phyloP scores from a whole-genome alignment of 768 basidiomycete species.

The Leccinellum albellum region DNA sequence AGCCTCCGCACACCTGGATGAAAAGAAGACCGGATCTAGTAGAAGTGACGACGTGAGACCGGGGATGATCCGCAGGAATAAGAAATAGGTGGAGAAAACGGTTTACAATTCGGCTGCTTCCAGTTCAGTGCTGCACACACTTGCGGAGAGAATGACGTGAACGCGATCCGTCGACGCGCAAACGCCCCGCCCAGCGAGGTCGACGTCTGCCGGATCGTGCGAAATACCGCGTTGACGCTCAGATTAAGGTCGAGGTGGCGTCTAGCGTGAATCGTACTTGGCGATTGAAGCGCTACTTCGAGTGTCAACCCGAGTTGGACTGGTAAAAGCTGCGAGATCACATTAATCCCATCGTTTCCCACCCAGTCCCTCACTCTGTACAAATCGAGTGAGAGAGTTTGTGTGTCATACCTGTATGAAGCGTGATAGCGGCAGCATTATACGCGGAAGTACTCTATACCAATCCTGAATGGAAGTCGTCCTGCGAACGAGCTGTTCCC shows the following conservation, averaged over 20 bases:
- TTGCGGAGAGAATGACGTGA: constrained; percentile 88
- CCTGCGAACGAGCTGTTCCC: constrained; percentile 32
- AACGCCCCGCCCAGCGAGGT: constrained; percentile 46
- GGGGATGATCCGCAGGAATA: constrained; percentile 20
- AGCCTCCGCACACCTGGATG: constrained; percentile 77
- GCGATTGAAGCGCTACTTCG: constrained; percentile 63
- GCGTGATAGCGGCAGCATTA: constrained; percentile 72
- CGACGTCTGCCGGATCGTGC: constrained; percentile 72
- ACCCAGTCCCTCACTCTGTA: constrained; percentile 1
- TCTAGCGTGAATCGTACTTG: constrained; percentile 42
- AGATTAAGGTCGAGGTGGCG: constrained; percentile 69
- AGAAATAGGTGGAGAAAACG: constrained; percentile 5
- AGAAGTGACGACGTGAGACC: constrained; percentile 19
- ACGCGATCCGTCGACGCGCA: constrained; percentile 76
- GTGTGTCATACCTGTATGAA: constrained; percentile 61
- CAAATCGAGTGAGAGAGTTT: background rate
- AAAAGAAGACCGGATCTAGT: constrained; percentile 92
- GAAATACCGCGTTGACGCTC: constrained; percentile 81
- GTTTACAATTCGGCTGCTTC: constrained; percentile 98
- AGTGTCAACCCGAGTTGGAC: constrained; percentile 69
- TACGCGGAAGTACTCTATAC: constrained; percentile 41
- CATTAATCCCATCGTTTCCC: constrained; percentile 3
- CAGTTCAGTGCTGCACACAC: constrained; percentile 91
- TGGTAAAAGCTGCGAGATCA: constrained; percentile 49
- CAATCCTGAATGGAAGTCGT: constrained; percentile 39